Conservation (phyloP, 176 grass and related monocot genomes). For the Oryza australiensis region DNA sequence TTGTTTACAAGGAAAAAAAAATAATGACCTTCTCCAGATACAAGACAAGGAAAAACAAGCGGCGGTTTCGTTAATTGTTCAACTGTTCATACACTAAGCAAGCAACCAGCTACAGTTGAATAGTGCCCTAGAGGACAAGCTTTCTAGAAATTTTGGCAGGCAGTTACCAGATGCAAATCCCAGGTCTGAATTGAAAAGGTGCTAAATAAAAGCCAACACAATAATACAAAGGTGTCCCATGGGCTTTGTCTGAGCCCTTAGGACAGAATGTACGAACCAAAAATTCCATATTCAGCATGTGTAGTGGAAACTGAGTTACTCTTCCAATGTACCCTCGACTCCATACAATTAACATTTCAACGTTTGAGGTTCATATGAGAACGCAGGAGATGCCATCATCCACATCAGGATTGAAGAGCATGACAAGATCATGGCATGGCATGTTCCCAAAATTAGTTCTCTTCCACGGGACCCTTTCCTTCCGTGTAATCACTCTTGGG, state of each 20-base stretch:
- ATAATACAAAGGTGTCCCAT: constrained; percentile 24
- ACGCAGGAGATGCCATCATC: not conserved
- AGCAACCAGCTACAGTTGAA: not conserved
- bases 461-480: not conserved
- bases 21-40: not conserved
- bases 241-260: not conserved
- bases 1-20: not conserved
- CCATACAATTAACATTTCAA: not conserved
- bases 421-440: not conserved
- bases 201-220: constrained; percentile 12
- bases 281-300: not conserved
- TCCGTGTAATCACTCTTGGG: not conserved
- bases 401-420: not conserved
- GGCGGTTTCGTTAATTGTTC: not conserved
- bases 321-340: not conserved
- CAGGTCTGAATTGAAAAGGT: constrained; percentile 21
- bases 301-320: not conserved
- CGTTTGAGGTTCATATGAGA: not conserved
- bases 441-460: constrained; percentile 1
- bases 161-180: not conserved
- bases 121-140: not conserved
- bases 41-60: not conserved
- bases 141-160: not conserved
- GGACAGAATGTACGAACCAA: not conserved
- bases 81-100: not conserved